Evolutionary conservation across 2,329 filamentous ascomycete genomes (phyloP), one percentile per base, ranked within the genome.

Genomic region (Hawksworthiomyces lignivorus): DNA sequence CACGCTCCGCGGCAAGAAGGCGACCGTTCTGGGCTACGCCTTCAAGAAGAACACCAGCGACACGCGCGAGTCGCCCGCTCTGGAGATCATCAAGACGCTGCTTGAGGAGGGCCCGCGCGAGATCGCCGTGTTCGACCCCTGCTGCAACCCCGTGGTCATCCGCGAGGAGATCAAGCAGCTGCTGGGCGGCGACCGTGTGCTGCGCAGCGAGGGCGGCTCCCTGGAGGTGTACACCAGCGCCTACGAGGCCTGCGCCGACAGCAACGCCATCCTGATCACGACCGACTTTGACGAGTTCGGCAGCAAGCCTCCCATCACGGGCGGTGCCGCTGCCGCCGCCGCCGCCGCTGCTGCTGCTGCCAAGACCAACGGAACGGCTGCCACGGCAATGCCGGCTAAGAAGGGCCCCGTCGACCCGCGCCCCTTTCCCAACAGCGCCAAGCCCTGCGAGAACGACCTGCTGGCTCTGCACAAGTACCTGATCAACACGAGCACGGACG

Each of bases 31-130:
- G 6, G 85, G 85, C 4, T 88, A 82, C 51, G 80, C 84, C 8
- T 89, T 86, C 65, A 89, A 90, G 69, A 84, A 85, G 62, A 75
- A 87, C 58, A 89, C 84, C 1, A 77, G 75, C 18, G 84, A 89
- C 56, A 84, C 82, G 5, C 73, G 84, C 28, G 84, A 87, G 57
- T 79, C 76, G 32, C 76, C 82, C 0, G 80, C 82, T 1, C 69
- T 85, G 18, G 77, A 80, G 50, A 75, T 86, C 48, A 76, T 87
- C 59, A 74, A 73, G 49, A 71, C 70, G 11, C 65, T 88, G 17
- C 65, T 83, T 9, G 73, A 79, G 47, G 82, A 87, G 56, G 68
- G 70, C 21, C 76, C 80, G 0, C 65, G 64, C 5, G 75, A 82
- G 55, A 72, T 87, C 38, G 72, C 77, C 36, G 74, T 87, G 43